Base-by-base conservation (phyloP, 1,284 basidiomycete species). In the Trichosporon ovoides region DNA sequence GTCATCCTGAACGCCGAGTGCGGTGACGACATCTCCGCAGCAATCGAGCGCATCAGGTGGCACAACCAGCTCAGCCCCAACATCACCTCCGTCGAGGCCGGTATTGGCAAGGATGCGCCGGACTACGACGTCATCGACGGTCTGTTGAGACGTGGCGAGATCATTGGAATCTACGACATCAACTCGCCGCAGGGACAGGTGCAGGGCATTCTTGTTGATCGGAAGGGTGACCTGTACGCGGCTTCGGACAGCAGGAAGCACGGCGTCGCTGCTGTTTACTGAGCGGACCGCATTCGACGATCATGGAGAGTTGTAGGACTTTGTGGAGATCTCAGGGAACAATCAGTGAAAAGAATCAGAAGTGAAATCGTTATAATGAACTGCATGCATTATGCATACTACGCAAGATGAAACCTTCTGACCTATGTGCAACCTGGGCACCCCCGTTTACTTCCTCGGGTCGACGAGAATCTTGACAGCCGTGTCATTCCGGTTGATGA, bases 1-100 rank as follows among this genome's bases (percentile, higher is more conserved):
- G 84, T 86, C 22, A 75, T 97, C 9, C 75, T 95, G 20, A 91
- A 94, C 73, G 71, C 91, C 19, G 82, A 90, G 56, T 88, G 88
- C 83, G 91, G 88, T 0, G 80, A 89, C 77, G 86, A 95, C 68
- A 73, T 48, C 43, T 48, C 43, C 12, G 14, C 43, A 22, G 43
- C 43, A 10, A 48, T 48, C 43, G 43, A 48, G 43, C 43, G 43
- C 16, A 22, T 48, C 16, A 12, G 43, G 10, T 48, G 43, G 43
- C 43, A 48, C 43, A 88, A 95, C 70, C 95, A 97, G 72, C 80
- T 96, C 24, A 87, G 86, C 64, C 94, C 94, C 0, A 59, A 73
- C 14, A 46, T 75, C 22, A 80, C 89, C 12, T 83, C 86, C 13
- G 81, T 83, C 31, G 92, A 94, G 51, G 70, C 71, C 16, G 71